Base-by-base conservation (phyloP, 192 early-diverging fungal species). In the Glomus cerebriforme region DNA sequence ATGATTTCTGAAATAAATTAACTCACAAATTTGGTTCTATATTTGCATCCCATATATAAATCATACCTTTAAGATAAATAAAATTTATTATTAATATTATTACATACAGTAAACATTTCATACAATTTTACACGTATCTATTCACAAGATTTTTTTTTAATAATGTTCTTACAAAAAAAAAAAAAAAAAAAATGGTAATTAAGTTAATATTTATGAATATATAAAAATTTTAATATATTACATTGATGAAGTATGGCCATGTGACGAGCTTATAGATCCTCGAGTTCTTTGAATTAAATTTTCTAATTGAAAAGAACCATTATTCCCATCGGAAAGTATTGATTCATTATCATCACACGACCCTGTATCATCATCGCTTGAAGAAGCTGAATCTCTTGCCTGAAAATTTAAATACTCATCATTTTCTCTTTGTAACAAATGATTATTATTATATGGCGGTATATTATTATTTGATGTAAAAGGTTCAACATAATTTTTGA, bases 241-340 rank as follows among this genome's bases (percentile, higher is more conserved):
- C 66, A 68, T n/a, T 19, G 65, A 67, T 22, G 32, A 68, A 24
- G 66, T 37, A 37, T 37, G 32, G n/a, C 34, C 35, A 43, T 68
- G 66, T 39, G n/a, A 68, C 4, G 66, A 19, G 10, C 29, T 31
- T 32, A 66, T 66, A 1, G 29, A 66, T 31, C 32, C 29, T 32
- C 39, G 13, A 17, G 47, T 13, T 19, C 32, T 54, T 73, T 49
- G 54, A 59, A 73, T 17, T 58, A 59, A n/a, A 19, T n/a, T n/a
- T 73, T 73, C 72, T 17, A 73, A 34, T 5, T 73, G 31, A 34
- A 73, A 73, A 54, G 72, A 73, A 19, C 54, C 29, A 34, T 27
- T 73, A 59, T 47, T 73, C 9, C 72, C 72, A 9, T 73, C 72
- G 1, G 72, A 73, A 27, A 59, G 27, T 29, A 73, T 19, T 32